Conservation (phyloP, 441 rosid species). For the Geranium incanum region DNA sequence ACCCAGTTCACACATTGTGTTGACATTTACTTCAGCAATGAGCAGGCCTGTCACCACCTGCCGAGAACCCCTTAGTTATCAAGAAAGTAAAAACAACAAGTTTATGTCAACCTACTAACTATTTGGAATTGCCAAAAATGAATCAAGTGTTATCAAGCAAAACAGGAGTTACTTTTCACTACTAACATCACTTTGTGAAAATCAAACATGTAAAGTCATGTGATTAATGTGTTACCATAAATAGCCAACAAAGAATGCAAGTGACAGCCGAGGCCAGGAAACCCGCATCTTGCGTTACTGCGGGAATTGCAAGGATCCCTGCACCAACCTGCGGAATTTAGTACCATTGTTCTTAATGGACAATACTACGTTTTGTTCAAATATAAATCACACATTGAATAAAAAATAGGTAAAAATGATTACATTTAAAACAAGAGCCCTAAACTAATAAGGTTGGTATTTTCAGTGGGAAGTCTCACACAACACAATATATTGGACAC, state of each 20-base stretch:
- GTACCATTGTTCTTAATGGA: neutral
- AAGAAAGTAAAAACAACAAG: neutral
- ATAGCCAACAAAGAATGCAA: conserved; percentile 72
- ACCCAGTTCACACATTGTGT: conserved; percentile 86
- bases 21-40: conserved; percentile 84
- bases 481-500: too few relatives aligned
- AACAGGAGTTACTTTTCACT: neutral
- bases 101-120: neutral
- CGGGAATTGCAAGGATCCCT: conserved; percentile 88
- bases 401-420: too few relatives aligned
- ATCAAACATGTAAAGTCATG: neutral
- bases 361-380: neutral
- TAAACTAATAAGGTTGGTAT: too few relatives aligned
- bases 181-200: neutral
- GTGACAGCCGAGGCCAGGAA: conserved; percentile 77
- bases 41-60: conserved; percentile 88
- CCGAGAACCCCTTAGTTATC: neutral
- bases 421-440: too few relatives aligned
- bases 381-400: too few relatives aligned
- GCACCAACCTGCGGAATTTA: conserved; percentile 61
- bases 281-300: conserved; percentile 85
- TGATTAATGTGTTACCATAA: conserved; percentile 44
- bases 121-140: neutral
- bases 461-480: too few relatives aligned
- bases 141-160: neutral